Percentiles rank a stretch among this genome's conserved stretches.
phyloP scores from a whole-genome alignment of 2,329 filamentous ascomycete genomes.

The Aspergillus tubingensis region DNA sequence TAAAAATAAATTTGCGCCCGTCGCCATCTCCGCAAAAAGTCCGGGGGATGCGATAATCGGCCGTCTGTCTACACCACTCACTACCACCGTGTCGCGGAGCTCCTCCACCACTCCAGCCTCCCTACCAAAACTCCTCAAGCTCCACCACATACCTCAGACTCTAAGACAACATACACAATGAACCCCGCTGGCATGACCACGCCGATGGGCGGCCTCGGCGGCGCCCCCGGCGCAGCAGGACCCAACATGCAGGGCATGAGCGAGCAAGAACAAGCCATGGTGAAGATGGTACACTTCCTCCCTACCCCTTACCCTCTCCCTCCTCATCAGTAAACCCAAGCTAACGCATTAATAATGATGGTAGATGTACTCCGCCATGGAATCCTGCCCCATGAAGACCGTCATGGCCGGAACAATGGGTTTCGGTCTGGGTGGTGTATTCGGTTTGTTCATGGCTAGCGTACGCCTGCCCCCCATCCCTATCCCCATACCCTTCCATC shows the following conservation, averaged over 20 bases:
- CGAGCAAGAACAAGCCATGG: constrained; percentile 51
- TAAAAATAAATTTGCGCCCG: constrained; percentile 36
- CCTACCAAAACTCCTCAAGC: neutral
- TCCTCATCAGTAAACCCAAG: neutral
- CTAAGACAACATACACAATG: constrained; percentile 26
- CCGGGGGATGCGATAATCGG: constrained; percentile 9
- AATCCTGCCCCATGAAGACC: constrained; percentile 87
- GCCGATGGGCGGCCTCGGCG: constrained; percentile 32
- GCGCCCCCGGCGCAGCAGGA: constrained; percentile 25
- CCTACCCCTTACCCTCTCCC: neutral
- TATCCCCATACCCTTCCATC: neutral
- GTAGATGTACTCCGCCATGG: constrained; percentile 82
- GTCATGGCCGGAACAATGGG: constrained; percentile 90
- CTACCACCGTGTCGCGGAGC: neutral
- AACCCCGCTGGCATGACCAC: constrained; percentile 39
- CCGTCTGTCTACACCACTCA: neutral
- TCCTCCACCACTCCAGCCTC: neutral
- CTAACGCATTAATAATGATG: neutral
- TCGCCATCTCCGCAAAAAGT: constrained; percentile 33
- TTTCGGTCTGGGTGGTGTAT: constrained; percentile 88
- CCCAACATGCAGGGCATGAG: constrained; percentile 41
- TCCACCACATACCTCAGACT: neutral
- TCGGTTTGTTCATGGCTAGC: constrained; percentile 97
- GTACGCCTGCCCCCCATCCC: constrained; percentile 55
- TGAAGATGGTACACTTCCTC: constrained; percentile 43